These are phyloP conservation scores for Farysia itapuensis DNA, from an alignment of 1,284 basidiomycete genomes.

Conservation along the genomic window DNA sequence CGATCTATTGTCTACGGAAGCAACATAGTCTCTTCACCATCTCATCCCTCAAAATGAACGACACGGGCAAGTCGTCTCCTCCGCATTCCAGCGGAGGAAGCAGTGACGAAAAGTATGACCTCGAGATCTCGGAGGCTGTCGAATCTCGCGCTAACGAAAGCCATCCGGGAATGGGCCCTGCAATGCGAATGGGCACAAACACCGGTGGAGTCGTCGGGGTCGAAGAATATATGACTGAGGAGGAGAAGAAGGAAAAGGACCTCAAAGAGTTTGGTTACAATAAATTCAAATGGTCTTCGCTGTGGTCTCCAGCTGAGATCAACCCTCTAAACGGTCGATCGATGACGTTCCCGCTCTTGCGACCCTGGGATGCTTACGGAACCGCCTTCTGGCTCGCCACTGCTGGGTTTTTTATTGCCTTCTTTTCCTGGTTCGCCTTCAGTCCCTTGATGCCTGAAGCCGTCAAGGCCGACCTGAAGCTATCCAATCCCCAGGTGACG, in stretches of 20 bases:
- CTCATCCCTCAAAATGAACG: too few relatives aligned
- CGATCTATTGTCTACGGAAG: too few relatives aligned
- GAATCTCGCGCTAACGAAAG: conserved; percentile 3
- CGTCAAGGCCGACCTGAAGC: conserved; percentile 66
- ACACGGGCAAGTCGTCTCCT: too few relatives aligned
- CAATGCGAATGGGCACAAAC: conserved; percentile 31
- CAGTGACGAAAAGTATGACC: conserved; percentile 18
- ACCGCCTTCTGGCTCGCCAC: conserved; percentile 63
- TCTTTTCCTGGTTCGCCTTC: conserved; percentile 71
- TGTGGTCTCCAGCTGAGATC: conserved; percentile 59
- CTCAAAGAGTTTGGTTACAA: conserved; percentile 28
- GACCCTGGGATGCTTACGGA: conserved; percentile 65
- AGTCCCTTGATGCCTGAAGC: conserved; percentile 68
- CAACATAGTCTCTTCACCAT: too few relatives aligned
- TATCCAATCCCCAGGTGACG: conserved; percentile 64
- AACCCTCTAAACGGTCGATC: conserved; percentile 67
- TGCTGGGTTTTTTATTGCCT: conserved; percentile 64
- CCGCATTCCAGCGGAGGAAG: background rate
- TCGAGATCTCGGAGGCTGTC: conserved; percentile 31
- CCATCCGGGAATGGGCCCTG: conserved; percentile 24
- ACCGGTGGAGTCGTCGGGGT: conserved; percentile 34
- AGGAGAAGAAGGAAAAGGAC: conserved; percentile 24
- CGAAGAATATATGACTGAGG: conserved; percentile 46
- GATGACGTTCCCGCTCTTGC: conserved; percentile 66
- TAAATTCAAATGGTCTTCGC: conserved; percentile 51